phyloP scores from a whole-genome alignment of 345 rosid species.

The Lepidium didymum region DNA sequence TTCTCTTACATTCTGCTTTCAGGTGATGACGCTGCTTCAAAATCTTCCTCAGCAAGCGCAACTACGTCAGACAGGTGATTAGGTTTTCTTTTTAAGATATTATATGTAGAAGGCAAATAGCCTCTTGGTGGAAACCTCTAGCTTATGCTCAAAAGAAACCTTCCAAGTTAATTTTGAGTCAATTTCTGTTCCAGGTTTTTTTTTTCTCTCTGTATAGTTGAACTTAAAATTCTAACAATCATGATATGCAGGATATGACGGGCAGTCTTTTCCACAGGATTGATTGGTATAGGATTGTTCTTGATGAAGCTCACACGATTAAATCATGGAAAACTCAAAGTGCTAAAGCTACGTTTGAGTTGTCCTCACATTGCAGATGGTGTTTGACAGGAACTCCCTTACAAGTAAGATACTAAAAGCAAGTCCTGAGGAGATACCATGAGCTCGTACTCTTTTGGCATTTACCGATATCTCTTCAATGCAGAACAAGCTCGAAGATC shows the following conservation, averaged over 20 bases:
- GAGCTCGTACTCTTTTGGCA: neutral
- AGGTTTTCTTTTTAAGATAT: slow-evolving; percentile 11
- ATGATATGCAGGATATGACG: slow-evolving; percentile 30
- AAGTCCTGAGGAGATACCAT: neutral
- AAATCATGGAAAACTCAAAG: slow-evolving; percentile 44
- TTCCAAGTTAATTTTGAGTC: neutral
- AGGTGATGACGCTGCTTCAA: slow-evolving; percentile 85
- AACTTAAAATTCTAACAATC: neutral
- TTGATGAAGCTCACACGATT: slow-evolving; percentile 73
- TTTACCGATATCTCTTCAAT: neutral
- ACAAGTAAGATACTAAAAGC: slow-evolving; percentile 34
- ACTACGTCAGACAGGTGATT: slow-evolving; percentile 82
- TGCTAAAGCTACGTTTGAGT: slow-evolving; percentile 46
- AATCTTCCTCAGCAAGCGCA: slow-evolving; percentile 88
- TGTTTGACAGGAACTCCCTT: slow-evolving; percentile 72
- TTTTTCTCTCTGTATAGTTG: neutral
- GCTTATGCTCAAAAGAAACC: neutral
- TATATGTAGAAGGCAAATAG: neutral
- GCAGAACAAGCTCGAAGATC: slow-evolving; percentile 65
- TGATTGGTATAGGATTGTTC: slow-evolving; percentile 59
- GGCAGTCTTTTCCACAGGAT: slow-evolving; percentile 48
- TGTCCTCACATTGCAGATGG: slow-evolving; percentile 63
- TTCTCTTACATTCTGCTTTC: slow-evolving; percentile 20
- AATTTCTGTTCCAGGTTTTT: neutral
- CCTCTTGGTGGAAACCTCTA: slow-evolving; percentile 13